Percentiles rank a stretch among this genome's conserved stretches.
phyloP scores from a whole-genome alignment of 371 early-diverging fungal genomes.

The Haplosporangium sp. region DNA sequence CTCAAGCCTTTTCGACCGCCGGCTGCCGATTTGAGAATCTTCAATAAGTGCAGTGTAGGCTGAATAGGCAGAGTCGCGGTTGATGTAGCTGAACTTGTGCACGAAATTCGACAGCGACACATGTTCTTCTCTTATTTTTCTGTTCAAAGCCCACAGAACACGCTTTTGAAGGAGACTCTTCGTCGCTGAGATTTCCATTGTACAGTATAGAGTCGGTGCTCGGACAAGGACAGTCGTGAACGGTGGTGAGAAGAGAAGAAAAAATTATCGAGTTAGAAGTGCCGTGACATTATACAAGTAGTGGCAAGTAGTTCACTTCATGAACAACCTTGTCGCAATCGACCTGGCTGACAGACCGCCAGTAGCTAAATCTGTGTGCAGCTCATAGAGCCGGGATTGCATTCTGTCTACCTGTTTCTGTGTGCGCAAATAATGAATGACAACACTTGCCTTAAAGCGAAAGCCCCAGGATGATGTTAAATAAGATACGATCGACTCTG shows the following conservation, averaged over 20 bases:
- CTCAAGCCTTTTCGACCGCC: conserved; percentile 15
- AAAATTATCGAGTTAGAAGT: background rate
- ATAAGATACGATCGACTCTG: no score
- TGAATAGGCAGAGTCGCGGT: conserved; percentile 12
- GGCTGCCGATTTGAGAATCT: conserved; percentile 8
- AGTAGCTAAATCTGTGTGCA: conserved; percentile 19
- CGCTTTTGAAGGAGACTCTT: conserved; percentile 8
- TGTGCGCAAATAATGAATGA: no score
- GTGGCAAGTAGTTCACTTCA: background rate
- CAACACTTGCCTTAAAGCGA: no score
- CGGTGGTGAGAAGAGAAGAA: background rate
- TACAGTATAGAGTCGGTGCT: background rate
- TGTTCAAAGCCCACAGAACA: conserved; percentile 10
- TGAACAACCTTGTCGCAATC: background rate
- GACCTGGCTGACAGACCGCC: conserved; percentile 25
- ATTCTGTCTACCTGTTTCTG: conserved; percentile 16
- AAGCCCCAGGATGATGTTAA: no score
- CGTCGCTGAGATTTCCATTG: background rate
- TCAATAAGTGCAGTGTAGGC: conserved; percentile 10
- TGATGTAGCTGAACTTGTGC: conserved; percentile 9
- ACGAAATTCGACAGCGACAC: conserved; percentile 18
- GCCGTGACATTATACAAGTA: background rate
- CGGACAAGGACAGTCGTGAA: no score
- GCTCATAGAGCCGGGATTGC: conserved; percentile 6
- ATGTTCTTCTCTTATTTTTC: conserved; percentile 9